Base-by-base conservation (phyloP, 345 rosid species). In the Mangifera indica region DNA sequence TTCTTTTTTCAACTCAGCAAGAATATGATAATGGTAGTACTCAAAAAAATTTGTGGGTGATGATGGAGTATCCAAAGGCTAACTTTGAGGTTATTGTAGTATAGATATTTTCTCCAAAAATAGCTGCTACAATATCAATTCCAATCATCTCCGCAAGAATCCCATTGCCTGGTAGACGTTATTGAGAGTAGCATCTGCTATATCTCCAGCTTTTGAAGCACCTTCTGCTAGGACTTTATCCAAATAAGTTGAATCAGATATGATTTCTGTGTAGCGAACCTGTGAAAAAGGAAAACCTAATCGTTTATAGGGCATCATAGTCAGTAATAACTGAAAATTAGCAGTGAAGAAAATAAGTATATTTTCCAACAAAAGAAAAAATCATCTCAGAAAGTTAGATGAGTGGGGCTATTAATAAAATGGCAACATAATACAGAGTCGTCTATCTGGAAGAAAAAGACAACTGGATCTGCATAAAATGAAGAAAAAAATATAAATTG, bases 131-230 rank as follows among this genome's bases (percentile, higher is more conserved):
- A 71, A 68, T 60, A 71, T 74, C 15, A 56, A 76, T 15, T 73
- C 67, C 34, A 21, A 68, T 81, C 77, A 84, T 75, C 81, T 84
- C 70, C 69, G 81, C 74, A 83, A 75, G 74, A 89, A 88, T 73
- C 98, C 93, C 97, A 91, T 93, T 24, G 97, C 96, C 70, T 91
- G 96, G 73, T 77, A 73, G 64, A 91, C 79, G 72, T 91, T 84
- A 62, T 63, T 78, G 75, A 91, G 77, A 61, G 92, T 93, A 52
- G 67, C 78, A 78, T 85, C 90, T 0, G 32, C 32, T 78, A 86
- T 80, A 66, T 90, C 87, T 22, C 84, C 53, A 63, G 97, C 93
- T 80, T 76, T 87, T 25, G 60, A 66, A 3, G 88, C 93, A 25
- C 96, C 96, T 74, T 89, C 88, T 10, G 81, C 76, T 75, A 93